Percentiles rank a stretch among this genome's conserved stretches.
These are phyloP conservation scores for grape (Vitis vinifera) DNA, from an alignment of 164 flowering plant species.

Conservation along the genomic window DNA sequence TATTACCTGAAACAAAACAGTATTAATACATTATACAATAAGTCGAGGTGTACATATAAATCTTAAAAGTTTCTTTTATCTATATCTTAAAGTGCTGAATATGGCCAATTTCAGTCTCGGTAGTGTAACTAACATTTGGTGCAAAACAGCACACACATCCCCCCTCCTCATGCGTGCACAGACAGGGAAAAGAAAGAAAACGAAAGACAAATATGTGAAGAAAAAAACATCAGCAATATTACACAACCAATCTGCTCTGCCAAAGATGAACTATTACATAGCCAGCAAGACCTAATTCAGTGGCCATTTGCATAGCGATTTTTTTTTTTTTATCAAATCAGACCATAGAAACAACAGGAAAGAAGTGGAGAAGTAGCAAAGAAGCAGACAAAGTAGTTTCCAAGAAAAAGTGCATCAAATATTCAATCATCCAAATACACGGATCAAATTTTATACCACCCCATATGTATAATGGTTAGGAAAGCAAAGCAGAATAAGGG, in stretches of 20 bases:
- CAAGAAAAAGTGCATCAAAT: neutral
- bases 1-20: conserved; percentile 51
- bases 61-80: neutral
- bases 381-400: neutral
- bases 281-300: neutral
- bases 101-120: neutral
- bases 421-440: too few species aligned
- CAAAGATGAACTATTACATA: neutral
- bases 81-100: neutral
- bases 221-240: too few species aligned
- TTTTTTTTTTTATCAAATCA: neutral
- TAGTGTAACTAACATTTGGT: neutral
- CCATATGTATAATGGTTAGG: neutral
- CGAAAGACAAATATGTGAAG: neutral
- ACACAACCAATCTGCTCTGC: too few species aligned
- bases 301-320: neutral
- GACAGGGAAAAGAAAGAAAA: neutral
- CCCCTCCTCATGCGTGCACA: neutral
- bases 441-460: neutral
- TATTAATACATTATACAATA: conserved; percentile 6
- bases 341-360: neutral
- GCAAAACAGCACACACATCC: too few species aligned
- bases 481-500: too few species aligned
- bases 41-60: neutral
- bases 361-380: neutral